These are phyloP conservation scores for Fraxinus xanthoxyloides DNA, from an alignment of 305 asterid genomes.

Conservation along the genomic window DNA sequence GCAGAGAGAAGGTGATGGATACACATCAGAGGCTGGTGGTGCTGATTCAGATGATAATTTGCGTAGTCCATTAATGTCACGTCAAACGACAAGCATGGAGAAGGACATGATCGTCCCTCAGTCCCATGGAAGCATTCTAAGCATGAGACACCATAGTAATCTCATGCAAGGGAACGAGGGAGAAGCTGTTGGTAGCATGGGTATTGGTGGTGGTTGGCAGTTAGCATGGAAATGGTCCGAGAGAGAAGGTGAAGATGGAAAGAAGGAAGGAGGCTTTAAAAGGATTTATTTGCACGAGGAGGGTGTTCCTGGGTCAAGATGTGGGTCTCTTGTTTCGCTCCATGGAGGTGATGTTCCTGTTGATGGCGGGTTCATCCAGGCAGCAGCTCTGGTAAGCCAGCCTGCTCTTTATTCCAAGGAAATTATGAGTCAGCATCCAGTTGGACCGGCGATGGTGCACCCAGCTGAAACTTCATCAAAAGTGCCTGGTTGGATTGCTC, in stretches of 20 bases:
- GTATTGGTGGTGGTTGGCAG: slow-evolving; percentile 95
- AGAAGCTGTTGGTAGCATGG: slow-evolving; percentile 60
- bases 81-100: slow-evolving; percentile 68
- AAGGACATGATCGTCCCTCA: slow-evolving; percentile 44
- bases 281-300: slow-evolving; percentile 79
- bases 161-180: slow-evolving; percentile 50
- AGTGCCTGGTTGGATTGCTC: slow-evolving; percentile 53
- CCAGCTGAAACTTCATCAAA: slow-evolving; percentile 55
- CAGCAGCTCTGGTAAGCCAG: slow-evolving; percentile 83
- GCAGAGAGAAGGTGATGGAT: slow-evolving; percentile 64
- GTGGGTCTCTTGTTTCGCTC: slow-evolving; percentile 73
- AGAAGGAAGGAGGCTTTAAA: slow-evolving; percentile 70
- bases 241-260: slow-evolving; percentile 68
- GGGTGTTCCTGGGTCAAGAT: slow-evolving; percentile 51
- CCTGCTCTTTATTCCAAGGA: slow-evolving; percentile 72
- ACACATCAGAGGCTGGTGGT: slow-evolving; percentile 41
- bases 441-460: slow-evolving; percentile 86
- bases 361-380: slow-evolving; percentile 66
- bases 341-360: slow-evolving; percentile 52
- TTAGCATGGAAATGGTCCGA: slow-evolving; percentile 90
- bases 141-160: slow-evolving; percentile 60
- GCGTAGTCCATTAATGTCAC: slow-evolving; percentile 80
- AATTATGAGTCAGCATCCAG: slow-evolving; percentile 48
- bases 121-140: slow-evolving; percentile 46
- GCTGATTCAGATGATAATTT: slow-evolving; percentile 60